Conservation (phyloP, 2,329 filamentous ascomycete genomes). For the Tothia fuscella region DNA sequence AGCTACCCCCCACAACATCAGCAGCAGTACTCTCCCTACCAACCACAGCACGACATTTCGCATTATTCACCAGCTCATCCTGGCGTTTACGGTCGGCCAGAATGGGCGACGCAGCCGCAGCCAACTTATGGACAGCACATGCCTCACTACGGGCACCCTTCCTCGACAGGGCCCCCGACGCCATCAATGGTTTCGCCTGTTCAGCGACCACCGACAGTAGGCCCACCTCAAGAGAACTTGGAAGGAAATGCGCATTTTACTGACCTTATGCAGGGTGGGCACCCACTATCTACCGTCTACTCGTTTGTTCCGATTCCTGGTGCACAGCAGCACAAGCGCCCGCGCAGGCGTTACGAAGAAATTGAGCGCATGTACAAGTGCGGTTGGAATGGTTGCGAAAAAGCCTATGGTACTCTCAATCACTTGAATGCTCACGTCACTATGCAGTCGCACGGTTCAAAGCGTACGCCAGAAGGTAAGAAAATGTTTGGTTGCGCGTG, state of each 20-base stretch:
- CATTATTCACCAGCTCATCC: conserved; percentile 54
- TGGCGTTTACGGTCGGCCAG: conserved; percentile 57
- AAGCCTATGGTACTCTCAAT: conserved; percentile 94
- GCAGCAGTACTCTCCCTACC: conserved; percentile 78
- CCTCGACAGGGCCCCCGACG: conserved; percentile 43
- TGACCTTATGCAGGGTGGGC: conserved; percentile 31
- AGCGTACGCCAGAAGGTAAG: conserved; percentile 95
- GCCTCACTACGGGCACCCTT: conserved; percentile 36
- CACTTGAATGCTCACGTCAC: conserved; percentile 97
- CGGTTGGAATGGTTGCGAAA: conserved; percentile 96
- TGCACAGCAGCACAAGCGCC: conserved; percentile 92
- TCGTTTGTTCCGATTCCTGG: conserved; percentile 96
- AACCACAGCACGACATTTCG: conserved; percentile 72
- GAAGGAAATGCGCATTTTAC: conserved; percentile 13
- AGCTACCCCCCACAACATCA: conserved; percentile 71
- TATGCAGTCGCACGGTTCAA: conserved; percentile 93
- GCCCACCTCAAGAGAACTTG: conserved; percentile 21
- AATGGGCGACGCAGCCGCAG: conserved; percentile 49
- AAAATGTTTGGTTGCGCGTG: conserved; percentile 14
- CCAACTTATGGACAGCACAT: conserved; percentile 30
- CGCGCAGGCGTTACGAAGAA: conserved; percentile 86
- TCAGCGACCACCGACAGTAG: conserved; percentile 50
- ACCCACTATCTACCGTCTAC: conserved; percentile 66
- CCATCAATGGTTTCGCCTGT: conserved; percentile 49
- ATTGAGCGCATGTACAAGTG: conserved; percentile 99